Conservation (phyloP, 2,329 filamentous ascomycete species). For the Apiospora kogelbergensis region DNA sequence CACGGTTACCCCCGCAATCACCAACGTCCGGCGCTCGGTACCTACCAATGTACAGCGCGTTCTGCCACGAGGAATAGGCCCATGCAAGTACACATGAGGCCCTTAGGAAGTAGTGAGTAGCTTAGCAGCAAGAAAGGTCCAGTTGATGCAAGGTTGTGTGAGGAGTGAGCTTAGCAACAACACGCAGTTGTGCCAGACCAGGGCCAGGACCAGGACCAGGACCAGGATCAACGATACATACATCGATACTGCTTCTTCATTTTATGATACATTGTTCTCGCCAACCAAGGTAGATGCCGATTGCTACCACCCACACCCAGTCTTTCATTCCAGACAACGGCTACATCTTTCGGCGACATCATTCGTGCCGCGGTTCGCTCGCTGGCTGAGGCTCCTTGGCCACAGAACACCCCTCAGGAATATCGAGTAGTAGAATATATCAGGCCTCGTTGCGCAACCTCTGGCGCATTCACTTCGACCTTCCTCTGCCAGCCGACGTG, state of each 20-base stretch:
- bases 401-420: background rate
- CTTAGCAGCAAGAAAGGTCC: background rate
- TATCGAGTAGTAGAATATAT: background rate
- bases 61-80: background rate
- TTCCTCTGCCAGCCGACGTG: background rate
- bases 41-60: background rate
- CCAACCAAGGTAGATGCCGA: background rate
- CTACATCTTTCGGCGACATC: background rate
- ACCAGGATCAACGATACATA: constrained; percentile 12
- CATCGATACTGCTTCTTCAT: background rate
- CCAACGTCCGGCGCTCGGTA: constrained; percentile 1
- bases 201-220: background rate
- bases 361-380: background rate
- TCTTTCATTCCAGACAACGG: background rate
- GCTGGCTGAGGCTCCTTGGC: background rate
- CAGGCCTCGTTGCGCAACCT: background rate
- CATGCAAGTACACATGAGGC: too few species aligned
- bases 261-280: background rate
- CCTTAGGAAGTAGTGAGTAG: too few species aligned
- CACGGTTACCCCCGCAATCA: background rate
- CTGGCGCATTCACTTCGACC: background rate
- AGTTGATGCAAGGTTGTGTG: background rate
- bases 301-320: background rate
- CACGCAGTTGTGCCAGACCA: background rate
- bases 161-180: background rate